phyloP scores from a whole-genome alignment of 2,329 filamentous ascomycete species.

The Cladophialophora yegresii region DNA sequence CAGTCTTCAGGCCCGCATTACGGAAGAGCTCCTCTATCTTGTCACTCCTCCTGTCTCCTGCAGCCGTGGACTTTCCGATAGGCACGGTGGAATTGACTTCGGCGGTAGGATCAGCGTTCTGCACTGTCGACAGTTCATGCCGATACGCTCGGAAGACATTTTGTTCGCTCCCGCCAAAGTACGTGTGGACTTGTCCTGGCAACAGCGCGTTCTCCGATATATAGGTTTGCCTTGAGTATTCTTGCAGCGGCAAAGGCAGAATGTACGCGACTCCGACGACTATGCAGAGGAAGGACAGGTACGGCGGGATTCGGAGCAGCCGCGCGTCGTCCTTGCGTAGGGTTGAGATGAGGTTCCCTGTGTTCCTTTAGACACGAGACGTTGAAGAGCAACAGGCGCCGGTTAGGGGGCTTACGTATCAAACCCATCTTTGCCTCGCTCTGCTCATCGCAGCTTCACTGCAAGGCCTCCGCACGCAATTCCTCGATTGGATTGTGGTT shows the following conservation, averaged over 20 bases:
- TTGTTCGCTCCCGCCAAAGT: slow-evolving; percentile 95
- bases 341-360: slow-evolving; percentile 29
- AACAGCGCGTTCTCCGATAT: slow-evolving; percentile 96
- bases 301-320: slow-evolving; percentile 79
- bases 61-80: slow-evolving; percentile 22
- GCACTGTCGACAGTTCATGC: slow-evolving; percentile 68
- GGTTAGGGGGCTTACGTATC: slow-evolving; percentile 27
- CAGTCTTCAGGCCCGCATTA: slow-evolving; percentile 80
- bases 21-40: slow-evolving; percentile 74
- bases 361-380: slow-evolving; percentile 19
- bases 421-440: slow-evolving; percentile 35
- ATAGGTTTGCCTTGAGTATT: slow-evolving; percentile 90
- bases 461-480: slow-evolving; percentile 22
- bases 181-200: slow-evolving; percentile 95
- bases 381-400: background rate
- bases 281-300: slow-evolving; percentile 82
- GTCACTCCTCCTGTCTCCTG: slow-evolving; percentile 46
- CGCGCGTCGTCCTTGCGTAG: slow-evolving; percentile 73
- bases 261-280: slow-evolving; percentile 86
- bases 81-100: slow-evolving; percentile 49
- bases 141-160: slow-evolving; percentile 89
- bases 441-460: slow-evolving; percentile 30
- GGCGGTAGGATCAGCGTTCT: slow-evolving; percentile 11
- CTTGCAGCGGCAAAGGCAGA: slow-evolving; percentile 81
- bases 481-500: background rate